Percentiles rank a stretch among this genome's conserved stretches.
Conservation (phyloP, 2,329 filamentous ascomycete species). For the Aspergillus ibericus region DNA sequence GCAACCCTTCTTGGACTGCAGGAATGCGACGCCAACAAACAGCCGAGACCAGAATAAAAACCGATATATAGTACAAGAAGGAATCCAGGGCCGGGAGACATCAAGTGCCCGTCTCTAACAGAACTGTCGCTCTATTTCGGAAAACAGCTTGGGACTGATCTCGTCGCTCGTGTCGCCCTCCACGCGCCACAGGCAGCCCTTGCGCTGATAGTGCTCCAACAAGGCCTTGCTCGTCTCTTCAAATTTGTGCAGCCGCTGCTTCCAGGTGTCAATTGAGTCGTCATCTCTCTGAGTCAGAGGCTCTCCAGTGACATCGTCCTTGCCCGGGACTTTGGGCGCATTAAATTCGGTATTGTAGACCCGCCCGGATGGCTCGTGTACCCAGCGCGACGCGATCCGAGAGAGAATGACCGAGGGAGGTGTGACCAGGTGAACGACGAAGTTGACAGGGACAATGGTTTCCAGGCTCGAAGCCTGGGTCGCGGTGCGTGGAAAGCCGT, state of each 20-base stretch:
- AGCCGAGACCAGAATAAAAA: conserved; percentile 4
- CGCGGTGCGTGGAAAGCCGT: conserved; percentile 91
- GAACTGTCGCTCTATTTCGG: conserved; percentile 80
- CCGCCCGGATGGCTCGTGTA: conserved; percentile 85
- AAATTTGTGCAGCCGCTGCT: conserved; percentile 75
- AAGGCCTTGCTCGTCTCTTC: conserved; percentile 82
- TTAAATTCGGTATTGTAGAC: conserved; percentile 97
- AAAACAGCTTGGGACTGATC: conserved; percentile 85
- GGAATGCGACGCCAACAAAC: conserved; percentile 12
- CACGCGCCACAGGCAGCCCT: conserved; percentile 82
- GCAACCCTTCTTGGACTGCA: conserved; percentile 3
- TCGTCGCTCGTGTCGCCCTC: conserved; percentile 89
- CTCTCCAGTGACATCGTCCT: conserved; percentile 90
- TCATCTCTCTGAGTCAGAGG: conserved; percentile 77
- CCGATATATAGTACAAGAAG: conserved; percentile 22
- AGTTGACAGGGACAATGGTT: conserved; percentile 84
- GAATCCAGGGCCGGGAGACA: conserved; percentile 12
- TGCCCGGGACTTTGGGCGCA: conserved; percentile 73
- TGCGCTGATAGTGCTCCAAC: conserved; percentile 82
- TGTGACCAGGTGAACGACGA: conserved; percentile 83
- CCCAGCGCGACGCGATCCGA: conserved; percentile 88
- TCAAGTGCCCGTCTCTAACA: conserved; percentile 27
- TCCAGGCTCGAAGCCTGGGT: conserved; percentile 77
- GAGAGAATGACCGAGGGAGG: conserved; percentile 83
- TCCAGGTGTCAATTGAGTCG: conserved; percentile 85